Evolutionary conservation across 2,329 filamentous ascomycete genomes (phyloP), one percentile per base, ranked within the genome.

Genomic region (Epichloe bromicola): DNA sequence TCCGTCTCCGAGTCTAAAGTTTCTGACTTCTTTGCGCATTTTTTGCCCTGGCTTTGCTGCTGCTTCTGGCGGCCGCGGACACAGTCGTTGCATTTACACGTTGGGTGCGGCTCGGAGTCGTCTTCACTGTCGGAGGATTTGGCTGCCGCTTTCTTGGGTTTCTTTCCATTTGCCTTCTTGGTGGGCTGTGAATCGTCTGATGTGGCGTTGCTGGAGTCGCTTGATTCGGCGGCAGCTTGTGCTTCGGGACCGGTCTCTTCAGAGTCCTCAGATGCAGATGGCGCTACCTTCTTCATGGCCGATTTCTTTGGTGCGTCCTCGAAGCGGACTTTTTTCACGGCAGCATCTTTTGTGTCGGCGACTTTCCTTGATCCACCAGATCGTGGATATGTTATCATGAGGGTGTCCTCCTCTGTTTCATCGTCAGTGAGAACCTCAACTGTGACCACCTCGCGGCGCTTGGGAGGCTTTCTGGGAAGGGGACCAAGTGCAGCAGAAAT

Each of bases 401-500:
- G 60, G 3, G 67, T 71, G 49, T 79, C 75, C 26, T 69, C 65
- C 7, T 72, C 69, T n/a, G 67, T 69, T 51, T 76, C 73, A 42
- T 78, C 74, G 54, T 79, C 74, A 11, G 75, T 77, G 14, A 68
- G 65, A 2, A 76, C 59, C 48, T 72, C 66, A 34, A 76, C 58
- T 20, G 59, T 67, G 51, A 73, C 58, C 11, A 70, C 60, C 17
- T 64, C 63, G 45, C 63, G 58, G 39, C 55, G 56, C 49, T 51
- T 61, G 19, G 49, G 58, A 38, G 55, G 51, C 20, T 61, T 61
- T 45, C 58, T 59, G 11, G 60, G 58, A 4, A 58, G 50, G 5
- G 61, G 58, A 3, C 62, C 59, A 4, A 67, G 58, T 23, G 59
- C 60, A 11, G 55, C 55, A 12, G 62, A 52, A 23, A 71, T 65